Evolutionary conservation across 495 filamentous ascomycete genomes (phyloP).

Genomic region (Podospora australis): DNA sequence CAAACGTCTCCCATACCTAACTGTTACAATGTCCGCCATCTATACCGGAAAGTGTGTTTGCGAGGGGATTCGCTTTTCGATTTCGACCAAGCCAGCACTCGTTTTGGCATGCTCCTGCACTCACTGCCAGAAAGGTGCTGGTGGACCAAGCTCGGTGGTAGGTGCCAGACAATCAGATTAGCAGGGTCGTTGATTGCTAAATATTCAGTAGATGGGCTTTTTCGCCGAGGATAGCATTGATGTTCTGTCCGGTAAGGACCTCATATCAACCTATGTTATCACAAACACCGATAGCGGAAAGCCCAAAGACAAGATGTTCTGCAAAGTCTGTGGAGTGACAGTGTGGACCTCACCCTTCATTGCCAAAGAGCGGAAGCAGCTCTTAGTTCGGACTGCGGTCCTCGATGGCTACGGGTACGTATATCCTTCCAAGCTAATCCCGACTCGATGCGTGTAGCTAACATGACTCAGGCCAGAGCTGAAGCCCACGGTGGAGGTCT

Average conservation of each 20-base stretch:
- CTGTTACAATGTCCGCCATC: not conserved
- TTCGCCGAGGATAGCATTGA: conserved; percentile 4
- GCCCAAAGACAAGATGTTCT: conserved; percentile 12
- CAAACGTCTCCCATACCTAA: not conserved
- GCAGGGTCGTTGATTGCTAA: not conserved
- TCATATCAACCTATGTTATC: conserved; percentile 3
- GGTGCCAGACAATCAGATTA: not conserved
- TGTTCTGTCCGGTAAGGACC: not conserved
- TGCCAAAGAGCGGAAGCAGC: not conserved
- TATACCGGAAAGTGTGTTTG: conserved; percentile 5
- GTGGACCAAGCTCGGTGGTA: not conserved
- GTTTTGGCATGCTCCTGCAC: not conserved
- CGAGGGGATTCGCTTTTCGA: conserved; percentile 3
- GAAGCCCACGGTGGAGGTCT: conserved; percentile 2
- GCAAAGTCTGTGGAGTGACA: conserved; percentile 6
- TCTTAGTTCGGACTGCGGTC: not conserved
- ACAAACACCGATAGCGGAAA: conserved; percentile 6
- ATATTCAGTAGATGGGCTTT: not conserved
- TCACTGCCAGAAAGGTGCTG: conserved; percentile 4
- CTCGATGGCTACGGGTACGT: conserved; percentile 4
- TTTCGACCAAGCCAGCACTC: not conserved
- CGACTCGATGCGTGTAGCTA: not conserved
- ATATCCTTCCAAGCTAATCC: not conserved
- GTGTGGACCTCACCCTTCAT: conserved; percentile 4
- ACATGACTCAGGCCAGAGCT: not conserved